These are phyloP conservation scores for Geranium rotundifolium DNA, from an alignment of 345 rosid species.

Conservation along the genomic window DNA sequence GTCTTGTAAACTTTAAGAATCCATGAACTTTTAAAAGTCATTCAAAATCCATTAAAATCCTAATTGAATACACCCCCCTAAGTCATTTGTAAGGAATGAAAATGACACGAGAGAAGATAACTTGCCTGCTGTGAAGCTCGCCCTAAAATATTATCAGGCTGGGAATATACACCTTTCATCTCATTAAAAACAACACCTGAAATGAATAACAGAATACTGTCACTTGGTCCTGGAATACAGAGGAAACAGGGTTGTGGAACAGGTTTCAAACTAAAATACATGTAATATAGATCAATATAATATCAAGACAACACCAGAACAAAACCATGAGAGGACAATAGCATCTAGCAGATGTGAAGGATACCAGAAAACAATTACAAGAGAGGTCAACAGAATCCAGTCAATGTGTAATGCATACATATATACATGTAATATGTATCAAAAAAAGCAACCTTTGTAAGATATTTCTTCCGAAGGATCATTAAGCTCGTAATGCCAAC, in stretches of 20 bases:
- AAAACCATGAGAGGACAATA: not conserved
- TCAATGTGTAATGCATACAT: no score
- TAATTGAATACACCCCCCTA: no score
- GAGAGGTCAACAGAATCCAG: no score
- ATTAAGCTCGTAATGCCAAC: constrained; percentile 95
- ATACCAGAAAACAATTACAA: no score
- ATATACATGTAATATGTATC: not conserved
- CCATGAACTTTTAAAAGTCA: no score
- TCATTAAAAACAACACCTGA: constrained; percentile 97
- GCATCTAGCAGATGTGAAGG: no score
- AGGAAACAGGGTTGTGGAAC: not conserved
- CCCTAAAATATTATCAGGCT: constrained; percentile 90
- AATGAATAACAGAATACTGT: constrained; percentile 11
- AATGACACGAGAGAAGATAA: constrained; percentile 2
- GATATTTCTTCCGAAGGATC: constrained; percentile 76
- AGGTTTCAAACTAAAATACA: constrained; percentile 2
- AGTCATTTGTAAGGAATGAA: no score
- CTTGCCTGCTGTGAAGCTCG: constrained; percentile 71
- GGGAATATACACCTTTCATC: constrained; percentile 98
- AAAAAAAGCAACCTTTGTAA: constrained; percentile 59
- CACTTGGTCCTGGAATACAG: not conserved
- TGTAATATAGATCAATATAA: not conserved
- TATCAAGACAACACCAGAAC: not conserved
- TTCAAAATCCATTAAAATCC: no score
- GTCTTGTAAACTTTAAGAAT: no score